Evolutionary conservation across 2,329 filamentous ascomycete species (phyloP), one percentile per base, ranked within the genome.

Genomic region (Dichotomopilus funicola): DNA sequence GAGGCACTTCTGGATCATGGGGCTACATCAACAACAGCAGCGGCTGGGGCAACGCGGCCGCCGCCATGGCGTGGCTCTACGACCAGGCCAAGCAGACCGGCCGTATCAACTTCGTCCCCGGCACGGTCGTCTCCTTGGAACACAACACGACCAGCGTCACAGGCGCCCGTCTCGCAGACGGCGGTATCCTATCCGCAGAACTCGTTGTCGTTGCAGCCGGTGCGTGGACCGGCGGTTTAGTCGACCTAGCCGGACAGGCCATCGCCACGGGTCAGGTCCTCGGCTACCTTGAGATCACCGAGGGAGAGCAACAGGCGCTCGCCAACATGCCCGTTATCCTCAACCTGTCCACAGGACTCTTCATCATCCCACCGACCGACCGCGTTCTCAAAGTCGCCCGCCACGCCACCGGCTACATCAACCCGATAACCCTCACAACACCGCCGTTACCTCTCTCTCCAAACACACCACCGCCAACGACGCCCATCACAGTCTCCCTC

Each of bases 211-310:
- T 95, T 2, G 91, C 92, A 0, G 85, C 91, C 0, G 92, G 92
- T 12, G 91, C 92, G 4, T 97, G 92, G 91, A 89, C 88, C 2
- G 81, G 85, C 2, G 78, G 81, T 1, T 77, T 96, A 27, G 73
- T 96, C 54, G 88, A 96, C 69, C 75, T 96, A 0, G 77, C 85
- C 47, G 89, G 89, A 33, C 81, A 88, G 45, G 85, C 85, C 41
- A 81, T 87, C 60, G 88, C 91, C 2, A 95, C 90, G 0, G 92
- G 89, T 11, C 92, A 97, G 65, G 81, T 82, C 0, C 68, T 97
- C 33, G 87, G 81, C 10, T 96, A 95, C 72, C 74, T 96, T 61
- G 77, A 83, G 60, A 79, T 97, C 63, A 87, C 83, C 0, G 73
- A 82, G 12, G 79, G 80, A 5, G 91, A 96, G 71, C 83, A 91